phyloP scores from a whole-genome alignment of 2,329 filamentous ascomycete genomes.

The Seiridium cupressi region DNA sequence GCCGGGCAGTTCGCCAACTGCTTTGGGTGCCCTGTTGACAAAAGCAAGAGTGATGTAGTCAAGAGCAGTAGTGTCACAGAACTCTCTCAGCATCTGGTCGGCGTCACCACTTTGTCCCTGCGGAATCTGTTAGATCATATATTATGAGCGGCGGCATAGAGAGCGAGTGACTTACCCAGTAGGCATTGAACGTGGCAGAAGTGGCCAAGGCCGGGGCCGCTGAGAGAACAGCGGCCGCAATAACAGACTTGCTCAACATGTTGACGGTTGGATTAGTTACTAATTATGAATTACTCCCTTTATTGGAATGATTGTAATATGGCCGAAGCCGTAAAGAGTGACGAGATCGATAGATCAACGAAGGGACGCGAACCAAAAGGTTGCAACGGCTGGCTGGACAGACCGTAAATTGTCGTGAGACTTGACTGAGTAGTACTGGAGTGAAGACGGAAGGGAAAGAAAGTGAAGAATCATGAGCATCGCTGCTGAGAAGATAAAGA shows the following conservation, averaged over 20 bases:
- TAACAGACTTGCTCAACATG: conserved; percentile 19
- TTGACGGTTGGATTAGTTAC: conserved; percentile 10
- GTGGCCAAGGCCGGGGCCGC: conserved; percentile 16
- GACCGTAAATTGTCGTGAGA: conserved; percentile 19
- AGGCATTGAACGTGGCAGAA: conserved; percentile 21
- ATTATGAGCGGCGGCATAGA: not conserved
- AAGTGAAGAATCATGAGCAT: conserved; percentile 5
- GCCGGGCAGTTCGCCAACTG: conserved; percentile 26
- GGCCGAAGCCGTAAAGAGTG: conserved; percentile 22
- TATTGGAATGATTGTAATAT: conserved; percentile 18
- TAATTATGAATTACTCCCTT: conserved; percentile 9
- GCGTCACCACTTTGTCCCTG: conserved; percentile 17
- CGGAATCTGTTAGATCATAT: not conserved
- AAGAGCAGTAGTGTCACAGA: conserved; percentile 31
- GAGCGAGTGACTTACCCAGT: conserved; percentile 18
- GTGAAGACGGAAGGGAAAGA: conserved; percentile 9
- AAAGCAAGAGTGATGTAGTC: conserved; percentile 40
- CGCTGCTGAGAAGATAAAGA: conserved; percentile 10
- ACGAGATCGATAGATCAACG: conserved; percentile 19
- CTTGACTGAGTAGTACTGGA: conserved; percentile 9
- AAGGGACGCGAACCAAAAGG: conserved; percentile 27
- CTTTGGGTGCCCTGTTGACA: conserved; percentile 36
- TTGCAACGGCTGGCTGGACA: conserved; percentile 20
- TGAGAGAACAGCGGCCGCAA: conserved; percentile 18
- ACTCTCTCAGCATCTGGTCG: conserved; percentile 17